These are phyloP conservation scores for Cryptosporidium canis DNA, from an alignment of 169 alveolate species.

Conservation along the genomic window DNA sequence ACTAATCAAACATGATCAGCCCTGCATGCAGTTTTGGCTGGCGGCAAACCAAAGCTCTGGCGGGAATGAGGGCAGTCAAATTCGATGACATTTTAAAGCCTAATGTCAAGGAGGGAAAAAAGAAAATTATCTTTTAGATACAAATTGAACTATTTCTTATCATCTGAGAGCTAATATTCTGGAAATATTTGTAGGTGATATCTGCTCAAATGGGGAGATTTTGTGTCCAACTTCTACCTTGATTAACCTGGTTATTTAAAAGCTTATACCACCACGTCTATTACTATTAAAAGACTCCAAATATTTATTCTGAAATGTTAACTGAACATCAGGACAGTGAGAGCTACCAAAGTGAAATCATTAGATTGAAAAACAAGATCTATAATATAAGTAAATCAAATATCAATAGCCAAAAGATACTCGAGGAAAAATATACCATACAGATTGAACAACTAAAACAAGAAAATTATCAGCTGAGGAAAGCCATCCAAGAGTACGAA, in stretches of 20 bases:
- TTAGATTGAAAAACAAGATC: neutral
- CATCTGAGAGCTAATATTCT: neutral
- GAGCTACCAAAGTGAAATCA: neutral
- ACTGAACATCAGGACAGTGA: neutral
- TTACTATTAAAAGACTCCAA: neutral
- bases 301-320: neutral
- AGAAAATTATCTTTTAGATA: neutral
- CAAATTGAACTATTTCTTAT: neutral
- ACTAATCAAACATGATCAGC: neutral
- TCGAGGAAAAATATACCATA: conserved; percentile 24
- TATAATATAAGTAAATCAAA: conserved; percentile 28
- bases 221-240: neutral
- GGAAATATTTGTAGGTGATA: neutral
- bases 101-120: neutral
- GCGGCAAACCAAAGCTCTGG: neutral
- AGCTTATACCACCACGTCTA: neutral
- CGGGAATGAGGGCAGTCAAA: neutral
- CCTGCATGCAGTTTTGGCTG: neutral
- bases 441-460: neutral
- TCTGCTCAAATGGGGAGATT: neutral
- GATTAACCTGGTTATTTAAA: neutral
- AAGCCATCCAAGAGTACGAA: conserved; percentile 13
- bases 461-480: neutral
- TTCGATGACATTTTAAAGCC: neutral
- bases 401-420: conserved; percentile 25